Evolutionary conservation across 371 early-diverging fungal genomes (phyloP), one percentile per base, ranked within the genome.

Genomic region (Syncephalis fuscata): DNA sequence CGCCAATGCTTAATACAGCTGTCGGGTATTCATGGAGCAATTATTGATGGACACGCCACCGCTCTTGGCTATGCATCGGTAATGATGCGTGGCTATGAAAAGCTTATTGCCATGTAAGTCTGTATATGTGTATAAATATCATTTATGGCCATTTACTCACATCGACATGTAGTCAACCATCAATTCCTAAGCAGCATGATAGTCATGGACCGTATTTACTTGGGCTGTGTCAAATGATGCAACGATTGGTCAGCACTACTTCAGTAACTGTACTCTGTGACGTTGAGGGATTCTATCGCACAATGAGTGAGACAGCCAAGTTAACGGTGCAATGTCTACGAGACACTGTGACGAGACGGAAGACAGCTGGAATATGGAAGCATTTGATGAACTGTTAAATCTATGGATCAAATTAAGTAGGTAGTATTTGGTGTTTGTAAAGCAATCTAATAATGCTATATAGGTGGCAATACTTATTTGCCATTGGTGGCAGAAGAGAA

Each of bases 1-100:
- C 57, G 73, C 43, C 78, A 78, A 58, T 79, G 81, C 43, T 57
- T 85, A 20, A 59, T 74, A 17, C 78, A 82, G 45, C 63, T 85
- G 10, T 76, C 80, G 10, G 80, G 81, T n/a, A 62, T 82, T 39
- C 72, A 69, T 38, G 68, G 73, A 27, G 67, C 76, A 0, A 74
- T 82, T 21, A 81, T 85, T 53, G 60, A 61, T 2, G 57, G 64
- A 46, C 47, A 53, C 0, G 64, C 65, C 3, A 61, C 63, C 0
- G 64, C 63, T 14, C 61, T 57, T 32, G 52, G 57, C 20, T 72
- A 68, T 59, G 67, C 65, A 1, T 64, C 63, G 3, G 70, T 63
- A 27, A 69, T 73, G 60, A 70, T 72, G 54, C 66, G 67, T n/a
- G 73, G 73, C 1, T 51, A 73, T 32, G 48, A 73, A 45, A 62